Conservation (phyloP, 305 asterid genomes). For the Fraxinus latifolia region DNA sequence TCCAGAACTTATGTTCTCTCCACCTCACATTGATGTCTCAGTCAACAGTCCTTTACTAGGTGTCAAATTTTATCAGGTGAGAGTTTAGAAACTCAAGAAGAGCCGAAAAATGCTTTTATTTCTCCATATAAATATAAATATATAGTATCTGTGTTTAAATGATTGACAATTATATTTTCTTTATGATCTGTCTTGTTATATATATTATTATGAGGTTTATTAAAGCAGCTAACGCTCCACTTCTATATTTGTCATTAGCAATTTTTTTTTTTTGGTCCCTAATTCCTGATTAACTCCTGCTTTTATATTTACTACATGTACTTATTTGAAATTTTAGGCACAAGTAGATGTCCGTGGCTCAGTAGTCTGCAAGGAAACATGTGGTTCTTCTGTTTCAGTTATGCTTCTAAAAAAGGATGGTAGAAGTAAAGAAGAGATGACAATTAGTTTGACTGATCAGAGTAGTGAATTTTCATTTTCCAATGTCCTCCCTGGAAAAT, state of each 20-base stretch:
- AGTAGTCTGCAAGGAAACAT: constrained; percentile 77
- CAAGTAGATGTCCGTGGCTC: constrained; percentile 79
- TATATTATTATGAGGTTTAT: neutral
- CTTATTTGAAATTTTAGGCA: constrained; percentile 48
- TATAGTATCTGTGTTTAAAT: neutral
- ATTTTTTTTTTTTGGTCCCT: neutral
- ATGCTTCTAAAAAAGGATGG: constrained; percentile 60
- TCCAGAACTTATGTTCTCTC: constrained; percentile 82
- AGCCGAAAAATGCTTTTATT: constrained; percentile 11
- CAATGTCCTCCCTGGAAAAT: constrained; percentile 85
- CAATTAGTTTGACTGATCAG: constrained; percentile 52
- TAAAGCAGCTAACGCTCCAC: neutral
- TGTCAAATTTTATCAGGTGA: constrained; percentile 78
- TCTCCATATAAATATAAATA: neutral
- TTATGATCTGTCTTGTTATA: neutral
- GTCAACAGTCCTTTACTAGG: constrained; percentile 62
- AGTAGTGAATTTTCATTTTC: constrained; percentile 61
- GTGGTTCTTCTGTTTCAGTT: constrained; percentile 75
- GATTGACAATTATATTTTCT: constrained; percentile 12
- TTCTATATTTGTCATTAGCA: constrained; percentile 9
- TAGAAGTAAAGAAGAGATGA: constrained; percentile 53
- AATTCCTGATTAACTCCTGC: neutral
- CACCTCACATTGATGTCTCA: constrained; percentile 60
- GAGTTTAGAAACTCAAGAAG: constrained; percentile 21
- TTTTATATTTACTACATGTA: constrained; percentile 2